phyloP scores from a whole-genome alignment of 768 basidiomycete species.

The Boletus vinaceobasis region DNA sequence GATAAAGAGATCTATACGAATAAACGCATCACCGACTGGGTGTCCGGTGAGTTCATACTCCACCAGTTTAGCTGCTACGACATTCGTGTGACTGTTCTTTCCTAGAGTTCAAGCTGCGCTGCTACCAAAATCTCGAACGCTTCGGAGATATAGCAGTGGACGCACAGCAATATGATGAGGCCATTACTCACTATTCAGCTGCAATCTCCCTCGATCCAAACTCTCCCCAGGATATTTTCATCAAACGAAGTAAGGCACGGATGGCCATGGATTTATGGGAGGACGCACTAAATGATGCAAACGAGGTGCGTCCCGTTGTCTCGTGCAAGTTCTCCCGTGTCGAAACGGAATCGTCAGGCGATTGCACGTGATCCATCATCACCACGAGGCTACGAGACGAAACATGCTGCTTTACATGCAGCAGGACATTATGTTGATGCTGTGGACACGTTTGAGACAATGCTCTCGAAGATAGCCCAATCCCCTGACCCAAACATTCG shows the following conservation, averaged over 20 bases:
- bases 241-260: not conserved
- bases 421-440: not conserved
- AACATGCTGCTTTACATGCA: not conserved
- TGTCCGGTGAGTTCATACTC: not conserved
- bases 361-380: not conserved
- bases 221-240: not conserved
- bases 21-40: not conserved
- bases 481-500: not conserved
- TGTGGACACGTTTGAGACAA: not conserved
- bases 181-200: not conserved
- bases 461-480: not conserved
- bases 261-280: too few species aligned
- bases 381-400: not conserved
- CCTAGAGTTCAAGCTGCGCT: not conserved
- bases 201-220: not conserved
- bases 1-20: not conserved
- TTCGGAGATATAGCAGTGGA: not conserved
- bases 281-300: too few species aligned
- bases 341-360: not conserved
- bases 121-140: not conserved
- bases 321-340: too few species aligned
- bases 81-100: too few species aligned
- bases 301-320: too few species aligned
- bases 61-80: too few species aligned
- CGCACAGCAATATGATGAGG: not conserved